These are phyloP conservation scores for Diaporthe destruens DNA, from an alignment of 2,329 filamentous ascomycete species.

Conservation along the genomic window DNA sequence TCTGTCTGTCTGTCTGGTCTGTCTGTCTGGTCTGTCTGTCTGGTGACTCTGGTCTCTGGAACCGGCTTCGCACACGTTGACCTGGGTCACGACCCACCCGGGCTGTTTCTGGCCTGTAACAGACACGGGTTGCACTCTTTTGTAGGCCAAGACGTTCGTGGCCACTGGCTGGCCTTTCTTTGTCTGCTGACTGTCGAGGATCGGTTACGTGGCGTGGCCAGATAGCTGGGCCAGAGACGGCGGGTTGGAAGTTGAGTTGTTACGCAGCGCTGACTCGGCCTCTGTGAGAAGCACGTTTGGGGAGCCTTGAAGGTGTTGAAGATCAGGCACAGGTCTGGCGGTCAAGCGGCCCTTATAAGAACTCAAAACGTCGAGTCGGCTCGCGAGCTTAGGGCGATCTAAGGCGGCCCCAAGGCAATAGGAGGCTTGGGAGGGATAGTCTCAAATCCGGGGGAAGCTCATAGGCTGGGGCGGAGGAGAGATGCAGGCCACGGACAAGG, in stretches of 20 bases:
- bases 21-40: background rate
- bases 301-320: background rate
- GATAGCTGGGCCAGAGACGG: constrained; percentile 9
- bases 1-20: background rate
- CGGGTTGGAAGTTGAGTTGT: constrained; percentile 1
- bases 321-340: constrained; percentile 29
- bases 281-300: background rate
- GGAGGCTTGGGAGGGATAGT: constrained; percentile 30
- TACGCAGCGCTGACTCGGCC: constrained; percentile 8
- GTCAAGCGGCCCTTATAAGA: constrained; percentile 35
- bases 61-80: constrained; percentile 36
- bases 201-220: constrained; percentile 8
- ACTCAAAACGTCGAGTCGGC: constrained; percentile 12
- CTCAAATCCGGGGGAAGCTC: constrained; percentile 9
- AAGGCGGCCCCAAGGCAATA: constrained; percentile 21
- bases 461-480: constrained; percentile 37
- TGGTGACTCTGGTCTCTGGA: constrained; percentile 25
- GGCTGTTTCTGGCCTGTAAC: constrained; percentile 35
- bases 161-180: background rate
- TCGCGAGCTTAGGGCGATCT: constrained; percentile 8
- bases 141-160: constrained; percentile 1
- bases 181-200: constrained; percentile 3
- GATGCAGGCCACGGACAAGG: constrained; percentile 30
- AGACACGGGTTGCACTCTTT: constrained; percentile 6
- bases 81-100: constrained; percentile 36